phyloP scores from a whole-genome alignment of 768 basidiomycete species.

The Pulveroboletus sp. region DNA sequence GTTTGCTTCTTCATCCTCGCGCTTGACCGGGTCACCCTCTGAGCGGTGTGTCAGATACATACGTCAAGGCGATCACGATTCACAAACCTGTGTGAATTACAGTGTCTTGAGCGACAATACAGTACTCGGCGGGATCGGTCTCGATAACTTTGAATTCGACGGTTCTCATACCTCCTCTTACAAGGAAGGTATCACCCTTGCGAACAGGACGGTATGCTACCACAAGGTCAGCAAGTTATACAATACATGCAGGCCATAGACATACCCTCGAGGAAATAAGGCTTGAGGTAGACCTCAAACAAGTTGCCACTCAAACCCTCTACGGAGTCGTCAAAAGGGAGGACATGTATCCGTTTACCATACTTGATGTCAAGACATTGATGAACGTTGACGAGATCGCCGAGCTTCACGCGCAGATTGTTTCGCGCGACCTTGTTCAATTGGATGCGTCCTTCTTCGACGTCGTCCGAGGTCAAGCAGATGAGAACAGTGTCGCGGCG shows the following conservation, averaged over 20 bases:
- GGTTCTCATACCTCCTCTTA: conserved; percentile 96
- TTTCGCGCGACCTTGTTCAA: conserved; percentile 99
- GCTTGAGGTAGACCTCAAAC: conserved; percentile 98
- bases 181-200: conserved; percentile 99
- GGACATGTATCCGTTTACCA: conserved; percentile 93
- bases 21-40: conserved; percentile 99
- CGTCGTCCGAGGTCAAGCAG: conserved; percentile 91
- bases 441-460: conserved; percentile 97
- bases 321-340: conserved; percentile 97
- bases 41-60: conserved; percentile 12
- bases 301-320: conserved; percentile 98
- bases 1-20: conserved; percentile 97
- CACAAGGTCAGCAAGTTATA: conserved; percentile 5
- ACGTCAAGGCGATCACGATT: neutral
- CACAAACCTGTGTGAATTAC: conserved; percentile 83
- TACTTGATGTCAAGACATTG: conserved; percentile 98
- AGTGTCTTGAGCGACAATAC: conserved; percentile 98
- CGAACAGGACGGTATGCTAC: conserved; percentile 90
- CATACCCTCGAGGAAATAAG: conserved; percentile 95
- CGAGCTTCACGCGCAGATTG: conserved; percentile 96
- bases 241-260: neutral
- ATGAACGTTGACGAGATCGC: conserved; percentile 94
- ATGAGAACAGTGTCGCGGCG: conserved; percentile 97
- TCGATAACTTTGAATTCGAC: conserved; percentile 99
- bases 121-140: conserved; percentile 96